Conservation (phyloP, 2,329 filamentous ascomycete genomes). For the Pseudogymnoascus sp. region DNA sequence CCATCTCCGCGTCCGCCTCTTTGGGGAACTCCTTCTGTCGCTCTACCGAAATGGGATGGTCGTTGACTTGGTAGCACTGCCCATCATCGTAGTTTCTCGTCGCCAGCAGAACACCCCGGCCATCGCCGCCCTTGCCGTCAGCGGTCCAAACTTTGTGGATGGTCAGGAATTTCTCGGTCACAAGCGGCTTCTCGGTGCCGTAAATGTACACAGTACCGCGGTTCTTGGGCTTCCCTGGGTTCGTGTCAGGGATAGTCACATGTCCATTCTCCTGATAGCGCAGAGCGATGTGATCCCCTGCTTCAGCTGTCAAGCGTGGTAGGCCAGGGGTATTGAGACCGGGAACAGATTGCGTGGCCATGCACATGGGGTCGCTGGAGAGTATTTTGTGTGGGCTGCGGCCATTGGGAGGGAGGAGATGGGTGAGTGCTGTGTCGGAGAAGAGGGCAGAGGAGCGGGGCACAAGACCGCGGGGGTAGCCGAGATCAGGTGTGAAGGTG, state of each 20-base stretch:
- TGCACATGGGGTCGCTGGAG: constrained; percentile 31
- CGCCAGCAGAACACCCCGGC: constrained; percentile 64
- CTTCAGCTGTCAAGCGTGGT: constrained; percentile 34
- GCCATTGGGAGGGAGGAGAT: not conserved
- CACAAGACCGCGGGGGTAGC: constrained; percentile 64
- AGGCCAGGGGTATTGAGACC: constrained; percentile 14
- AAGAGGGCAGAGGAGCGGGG: constrained; percentile 48
- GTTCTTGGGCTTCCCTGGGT: constrained; percentile 53
- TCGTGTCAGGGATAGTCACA: constrained; percentile 52
- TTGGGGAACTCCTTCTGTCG: constrained; percentile 46
- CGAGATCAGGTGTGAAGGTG: constrained; percentile 60
- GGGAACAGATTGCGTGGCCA: constrained; percentile 11
- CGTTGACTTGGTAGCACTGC: constrained; percentile 75
- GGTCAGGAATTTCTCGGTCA: constrained; percentile 40
- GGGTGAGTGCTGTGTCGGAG: constrained; percentile 47
- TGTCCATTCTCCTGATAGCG: constrained; percentile 71
- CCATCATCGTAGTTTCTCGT: constrained; percentile 79
- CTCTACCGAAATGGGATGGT: constrained; percentile 16
- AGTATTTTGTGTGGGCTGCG: constrained; percentile 50
- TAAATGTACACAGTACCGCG: constrained; percentile 70
- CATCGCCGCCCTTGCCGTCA: constrained; percentile 70
- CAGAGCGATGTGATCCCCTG: constrained; percentile 59
- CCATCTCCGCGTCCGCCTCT: constrained; percentile 43
- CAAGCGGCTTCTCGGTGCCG: constrained; percentile 55
- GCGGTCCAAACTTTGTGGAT: constrained; percentile 70